phyloP scores from a whole-genome alignment of 2,329 filamentous ascomycete species.

The Metarhizium humberi region DNA sequence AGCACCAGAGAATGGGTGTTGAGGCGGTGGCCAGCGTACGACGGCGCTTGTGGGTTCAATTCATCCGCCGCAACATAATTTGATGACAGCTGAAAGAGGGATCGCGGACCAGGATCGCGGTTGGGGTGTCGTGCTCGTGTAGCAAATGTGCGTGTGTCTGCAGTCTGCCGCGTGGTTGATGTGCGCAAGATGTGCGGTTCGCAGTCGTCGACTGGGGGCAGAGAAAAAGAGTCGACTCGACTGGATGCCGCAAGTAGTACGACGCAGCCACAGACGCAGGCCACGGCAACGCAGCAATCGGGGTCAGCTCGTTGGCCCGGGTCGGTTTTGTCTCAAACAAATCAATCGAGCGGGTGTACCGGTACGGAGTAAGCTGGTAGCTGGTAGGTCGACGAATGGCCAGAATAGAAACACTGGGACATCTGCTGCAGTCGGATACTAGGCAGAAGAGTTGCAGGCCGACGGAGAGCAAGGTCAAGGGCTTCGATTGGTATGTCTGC shows the following conservation, averaged over 20 bases:
- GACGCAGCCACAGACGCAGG: not conserved
- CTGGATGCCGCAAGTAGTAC: not conserved
- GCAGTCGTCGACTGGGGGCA: not conserved
- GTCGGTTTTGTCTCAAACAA: not conserved
- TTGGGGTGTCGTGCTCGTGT: not conserved
- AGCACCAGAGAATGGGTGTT: not conserved
- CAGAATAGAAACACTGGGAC: not conserved
- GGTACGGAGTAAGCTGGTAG: not conserved
- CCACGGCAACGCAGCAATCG: not conserved
- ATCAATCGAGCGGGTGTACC: not conserved
- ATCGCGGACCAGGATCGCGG: not conserved
- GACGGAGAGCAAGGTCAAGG: not conserved
- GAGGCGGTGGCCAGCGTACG: not conserved
- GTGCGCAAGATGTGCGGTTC: not conserved
- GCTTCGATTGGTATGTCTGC: not conserved
- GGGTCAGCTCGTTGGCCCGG: not conserved
- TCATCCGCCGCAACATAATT: conserved; percentile 1
- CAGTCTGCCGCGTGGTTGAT: not conserved
- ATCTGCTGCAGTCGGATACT: not conserved
- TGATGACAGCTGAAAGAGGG: not conserved
- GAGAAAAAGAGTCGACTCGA: not conserved
- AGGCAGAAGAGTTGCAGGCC: not conserved
- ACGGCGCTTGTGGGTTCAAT: not conserved
- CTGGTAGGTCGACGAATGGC: not conserved
- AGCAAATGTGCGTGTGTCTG: not conserved